A percentile compares a stretch with the other conserved stretches of the same genome.
These are phyloP conservation scores for Erigeron philadelphicus DNA, from an alignment of 140 eudicot species.

Conservation along the genomic window DNA sequence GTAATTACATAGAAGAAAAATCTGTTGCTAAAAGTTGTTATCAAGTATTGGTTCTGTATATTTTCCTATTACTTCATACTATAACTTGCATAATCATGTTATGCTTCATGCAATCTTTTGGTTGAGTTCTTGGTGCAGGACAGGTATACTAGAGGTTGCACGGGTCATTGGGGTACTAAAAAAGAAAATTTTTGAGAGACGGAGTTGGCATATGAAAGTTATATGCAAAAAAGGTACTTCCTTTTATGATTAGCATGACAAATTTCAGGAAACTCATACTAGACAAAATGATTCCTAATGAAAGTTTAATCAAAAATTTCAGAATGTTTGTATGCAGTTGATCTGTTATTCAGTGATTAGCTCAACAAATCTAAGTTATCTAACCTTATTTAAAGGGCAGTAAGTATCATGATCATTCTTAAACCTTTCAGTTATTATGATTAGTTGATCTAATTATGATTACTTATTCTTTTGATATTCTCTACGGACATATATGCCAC, in stretches of 20 bases:
- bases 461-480: slow-evolving; percentile 12
- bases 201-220: slow-evolving; percentile 6
- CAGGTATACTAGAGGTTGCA: background rate
- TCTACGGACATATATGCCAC: slow-evolving; percentile 23
- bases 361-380: background rate
- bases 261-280: background rate
- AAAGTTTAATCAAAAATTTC: background rate
- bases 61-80: slow-evolving; percentile 2
- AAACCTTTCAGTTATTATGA: slow-evolving; percentile 16
- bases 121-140: slow-evolving; percentile 8
- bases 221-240: slow-evolving; percentile 11
- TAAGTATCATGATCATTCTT: slow-evolving; percentile 10
- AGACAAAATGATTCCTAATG: background rate
- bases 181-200: background rate
- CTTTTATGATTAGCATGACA: slow-evolving; percentile 6
- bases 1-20: slow-evolving; percentile 1
- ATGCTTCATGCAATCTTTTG: background rate
- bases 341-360: slow-evolving; percentile 18
- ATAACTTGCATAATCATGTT: slow-evolving; percentile 11
- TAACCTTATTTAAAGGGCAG: background rate
- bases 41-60: slow-evolving; percentile 13
- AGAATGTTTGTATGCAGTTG: slow-evolving; percentile 8
- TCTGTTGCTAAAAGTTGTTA: background rate
- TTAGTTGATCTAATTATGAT: slow-evolving; percentile 17
- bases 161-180: background rate